Evolutionary conservation across 2,329 filamentous ascomycete genomes (phyloP).

Genomic region (Parafenestella ontariensis): DNA sequence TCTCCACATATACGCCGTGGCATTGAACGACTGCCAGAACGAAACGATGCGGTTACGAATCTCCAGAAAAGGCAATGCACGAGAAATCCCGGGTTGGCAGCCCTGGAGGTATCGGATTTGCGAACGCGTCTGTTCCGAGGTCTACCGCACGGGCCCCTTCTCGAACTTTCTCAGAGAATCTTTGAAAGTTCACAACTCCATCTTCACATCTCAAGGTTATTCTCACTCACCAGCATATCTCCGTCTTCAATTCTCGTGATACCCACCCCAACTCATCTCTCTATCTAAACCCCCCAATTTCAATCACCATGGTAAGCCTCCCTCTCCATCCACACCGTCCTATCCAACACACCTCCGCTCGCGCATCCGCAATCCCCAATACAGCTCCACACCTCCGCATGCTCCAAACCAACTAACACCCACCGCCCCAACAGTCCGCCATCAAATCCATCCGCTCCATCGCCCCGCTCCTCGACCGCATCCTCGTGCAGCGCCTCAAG

Average conservation of each 20-base stretch:
- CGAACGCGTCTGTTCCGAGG: conserved; percentile 20
- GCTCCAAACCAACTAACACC: background rate
- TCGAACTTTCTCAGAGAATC: conserved; percentile 24
- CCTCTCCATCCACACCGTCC: background rate
- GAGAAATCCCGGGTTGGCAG: conserved; percentile 7
- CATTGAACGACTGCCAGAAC: conserved; percentile 11
- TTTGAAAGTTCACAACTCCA: too few species aligned
- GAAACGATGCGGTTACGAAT: background rate
- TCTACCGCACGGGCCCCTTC: conserved; percentile 15
- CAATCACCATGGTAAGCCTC: conserved; percentile 26
- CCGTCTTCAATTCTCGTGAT: conserved; percentile 18
- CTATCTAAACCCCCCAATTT: conserved; percentile 11
- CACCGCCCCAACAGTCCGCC: conserved; percentile 53
- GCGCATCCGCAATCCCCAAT: too few species aligned
- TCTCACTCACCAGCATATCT: conserved; percentile 10
- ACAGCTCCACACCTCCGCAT: background rate
- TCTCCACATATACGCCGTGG: conserved; percentile 44
- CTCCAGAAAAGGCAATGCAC: conserved; percentile 9
- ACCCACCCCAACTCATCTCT: conserved; percentile 21
- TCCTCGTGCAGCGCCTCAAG: conserved; percentile 97
- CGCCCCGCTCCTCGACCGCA: conserved; percentile 94
- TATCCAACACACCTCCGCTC: background rate
- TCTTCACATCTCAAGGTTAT: conserved; percentile 17
- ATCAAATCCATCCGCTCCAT: conserved; percentile 96
- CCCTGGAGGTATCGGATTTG: background rate